Conservation (phyloP, 208 protist species). For the Vickermania spadyakhi region DNA sequence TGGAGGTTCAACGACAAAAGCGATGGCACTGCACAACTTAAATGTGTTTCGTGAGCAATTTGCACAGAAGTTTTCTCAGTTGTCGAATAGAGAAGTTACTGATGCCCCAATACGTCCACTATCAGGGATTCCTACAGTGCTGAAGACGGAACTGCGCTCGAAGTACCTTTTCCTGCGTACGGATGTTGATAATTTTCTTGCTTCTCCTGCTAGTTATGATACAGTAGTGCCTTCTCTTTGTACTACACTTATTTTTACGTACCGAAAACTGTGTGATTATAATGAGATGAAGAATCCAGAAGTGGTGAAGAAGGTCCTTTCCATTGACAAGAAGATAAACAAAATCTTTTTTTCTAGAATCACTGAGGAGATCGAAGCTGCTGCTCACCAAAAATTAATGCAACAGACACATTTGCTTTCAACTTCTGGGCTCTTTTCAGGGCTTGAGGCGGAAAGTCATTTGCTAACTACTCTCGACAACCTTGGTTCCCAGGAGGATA, state of each 20-base stretch:
- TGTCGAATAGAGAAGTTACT: no score
- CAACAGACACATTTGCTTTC: conserved; percentile 46
- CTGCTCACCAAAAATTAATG: conserved; percentile 34
- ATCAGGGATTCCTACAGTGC: no score
- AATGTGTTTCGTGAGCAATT: conserved; percentile 41
- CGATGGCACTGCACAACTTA: conserved; percentile 42
- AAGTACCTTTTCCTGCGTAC: conserved; percentile 53
- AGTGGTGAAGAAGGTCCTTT: conserved; percentile 33
- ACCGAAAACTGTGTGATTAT: conserved; percentile 59
- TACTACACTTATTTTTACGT: conserved; percentile 41
- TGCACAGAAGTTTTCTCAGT: conserved; percentile 13
- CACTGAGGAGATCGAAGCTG: conserved; percentile 36
- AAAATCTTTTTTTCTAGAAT: conserved; percentile 33
- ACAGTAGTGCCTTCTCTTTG: conserved; percentile 43
- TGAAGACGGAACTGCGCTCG: background rate
- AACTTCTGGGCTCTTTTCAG: conserved; percentile 40
- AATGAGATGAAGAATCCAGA: conserved; percentile 28
- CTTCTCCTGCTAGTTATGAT: conserved; percentile 36
- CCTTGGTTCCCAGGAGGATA: no score
- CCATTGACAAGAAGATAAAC: conserved; percentile 58
- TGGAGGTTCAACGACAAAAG: conserved; percentile 23
- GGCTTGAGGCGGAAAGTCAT: no score
- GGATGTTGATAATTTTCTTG: conserved; percentile 22
- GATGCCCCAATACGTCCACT: no score
- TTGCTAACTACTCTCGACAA: no score